phyloP scores from a whole-genome alignment of 2,329 filamentous ascomycete genomes.

The Curvularia lunata region DNA sequence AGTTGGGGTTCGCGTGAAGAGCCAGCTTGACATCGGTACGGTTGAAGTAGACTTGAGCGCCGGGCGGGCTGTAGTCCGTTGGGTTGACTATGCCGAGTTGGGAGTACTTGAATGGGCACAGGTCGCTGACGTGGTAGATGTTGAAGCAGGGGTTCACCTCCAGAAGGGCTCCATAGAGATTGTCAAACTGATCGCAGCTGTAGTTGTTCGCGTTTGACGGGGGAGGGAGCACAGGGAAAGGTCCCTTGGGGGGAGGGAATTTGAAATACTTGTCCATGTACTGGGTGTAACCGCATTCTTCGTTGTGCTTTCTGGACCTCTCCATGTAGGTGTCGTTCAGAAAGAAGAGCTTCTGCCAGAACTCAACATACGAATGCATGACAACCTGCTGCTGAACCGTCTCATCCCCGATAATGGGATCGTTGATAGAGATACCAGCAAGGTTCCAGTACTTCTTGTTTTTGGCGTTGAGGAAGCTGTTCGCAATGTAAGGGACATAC shows the following conservation, averaged over 20 bases:
- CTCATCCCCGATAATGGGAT: conserved; percentile 54
- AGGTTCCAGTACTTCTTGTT: conserved; percentile 60
- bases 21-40: conserved; percentile 59
- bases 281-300: conserved; percentile 34
- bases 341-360: conserved; percentile 51
- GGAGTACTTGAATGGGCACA: conserved; percentile 53
- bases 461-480: conserved; percentile 61
- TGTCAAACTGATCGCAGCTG: conserved; percentile 51
- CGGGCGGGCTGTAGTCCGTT: conserved; percentile 50
- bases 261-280: conserved; percentile 44
- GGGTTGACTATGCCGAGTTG: conserved; percentile 49
- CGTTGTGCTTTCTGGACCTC: conserved; percentile 41
- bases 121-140: conserved; percentile 56
- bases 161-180: conserved; percentile 48
- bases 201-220: conserved; percentile 21
- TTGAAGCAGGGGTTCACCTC: conserved; percentile 60
- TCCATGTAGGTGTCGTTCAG: conserved; percentile 54
- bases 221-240: conserved; percentile 42
- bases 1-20: conserved; percentile 55
- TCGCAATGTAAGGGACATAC: conserved; percentile 65
- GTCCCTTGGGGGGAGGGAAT: conserved; percentile 48
- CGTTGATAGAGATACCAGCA: conserved; percentile 58
- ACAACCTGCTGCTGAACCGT: conserved; percentile 49
- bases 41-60: conserved; percentile 57
- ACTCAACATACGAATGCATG: conserved; percentile 47